Percentiles rank a stretch among this genome's conserved stretches.
Evolutionary conservation across 2,329 filamentous ascomycete species (phyloP).

Genomic region (Acephala macrosclerotiorum): DNA sequence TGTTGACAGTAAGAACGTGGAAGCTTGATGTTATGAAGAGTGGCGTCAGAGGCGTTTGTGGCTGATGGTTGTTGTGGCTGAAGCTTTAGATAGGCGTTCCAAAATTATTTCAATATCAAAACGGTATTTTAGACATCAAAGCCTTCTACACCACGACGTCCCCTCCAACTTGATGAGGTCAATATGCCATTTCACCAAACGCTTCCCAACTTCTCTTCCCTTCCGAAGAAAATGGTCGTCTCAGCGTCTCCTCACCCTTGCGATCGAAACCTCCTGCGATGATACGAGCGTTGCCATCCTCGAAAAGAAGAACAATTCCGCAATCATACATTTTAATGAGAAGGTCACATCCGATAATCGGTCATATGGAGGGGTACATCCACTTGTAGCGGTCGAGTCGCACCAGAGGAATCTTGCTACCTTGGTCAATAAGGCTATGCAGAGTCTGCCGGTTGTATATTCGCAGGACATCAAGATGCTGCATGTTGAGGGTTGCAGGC

Average conservation of each 20-base stretch:
- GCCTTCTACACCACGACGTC: neutral
- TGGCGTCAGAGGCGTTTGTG: conserved; percentile 13
- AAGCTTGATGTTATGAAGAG: neutral
- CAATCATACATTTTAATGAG: conserved; percentile 77
- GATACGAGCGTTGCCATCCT: conserved; percentile 91
- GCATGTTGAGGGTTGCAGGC: conserved; percentile 29
- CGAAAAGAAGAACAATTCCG: conserved; percentile 57
- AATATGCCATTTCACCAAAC: conserved; percentile 38
- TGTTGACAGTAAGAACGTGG: neutral
- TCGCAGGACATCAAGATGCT: neutral
- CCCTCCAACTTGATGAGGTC: conserved; percentile 41
- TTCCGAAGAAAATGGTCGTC: conserved; percentile 36
- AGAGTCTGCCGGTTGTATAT: conserved; percentile 56
- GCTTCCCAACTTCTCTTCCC: conserved; percentile 16
- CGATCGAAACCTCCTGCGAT: conserved; percentile 89
- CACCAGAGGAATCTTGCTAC: conserved; percentile 76
- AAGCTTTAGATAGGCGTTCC: conserved; percentile 9
- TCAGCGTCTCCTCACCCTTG: conserved; percentile 61
- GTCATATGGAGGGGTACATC: conserved; percentile 79
- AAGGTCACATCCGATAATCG: conserved; percentile 84
- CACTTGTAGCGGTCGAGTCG: conserved; percentile 74
- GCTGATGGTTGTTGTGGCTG: conserved; percentile 21
- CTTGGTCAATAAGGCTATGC: conserved; percentile 71
- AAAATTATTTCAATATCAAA: neutral
- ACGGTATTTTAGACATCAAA: neutral